Percentiles rank a stretch among this genome's conserved stretches.
Conservation (phyloP, 257 asterid species). For the Euphrasia confusa region DNA sequence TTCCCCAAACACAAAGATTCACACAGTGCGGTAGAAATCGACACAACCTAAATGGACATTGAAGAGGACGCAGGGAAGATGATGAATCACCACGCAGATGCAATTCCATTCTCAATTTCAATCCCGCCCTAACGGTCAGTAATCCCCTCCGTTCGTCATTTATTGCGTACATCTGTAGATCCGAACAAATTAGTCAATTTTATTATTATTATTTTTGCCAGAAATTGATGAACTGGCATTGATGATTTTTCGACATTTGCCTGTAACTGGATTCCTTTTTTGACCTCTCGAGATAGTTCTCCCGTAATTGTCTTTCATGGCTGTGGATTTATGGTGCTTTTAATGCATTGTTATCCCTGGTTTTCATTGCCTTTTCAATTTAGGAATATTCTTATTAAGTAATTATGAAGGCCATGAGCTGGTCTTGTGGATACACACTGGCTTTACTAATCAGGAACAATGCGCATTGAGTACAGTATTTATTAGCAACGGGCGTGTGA, state of each 20-base stretch:
- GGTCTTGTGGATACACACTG: not conserved
- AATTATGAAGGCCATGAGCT: not conserved
- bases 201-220: not conserved
- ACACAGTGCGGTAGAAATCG: not conserved
- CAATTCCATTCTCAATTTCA: not conserved
- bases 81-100: not conserved
- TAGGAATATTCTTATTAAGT: not conserved
- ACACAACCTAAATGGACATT: not conserved
- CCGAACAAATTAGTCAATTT: not conserved
- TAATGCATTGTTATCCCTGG: not conserved
- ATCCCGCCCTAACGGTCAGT: not conserved
- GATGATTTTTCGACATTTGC: not conserved
- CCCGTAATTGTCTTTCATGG: not conserved
- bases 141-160: not conserved
- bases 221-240: not conserved
- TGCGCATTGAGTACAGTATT: not conserved
- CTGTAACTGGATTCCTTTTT: not conserved
- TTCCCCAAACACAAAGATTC: not conserved
- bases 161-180: not conserved
- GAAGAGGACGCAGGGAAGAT: not conserved
- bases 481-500: not conserved
- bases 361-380: not conserved
- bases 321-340: slow-evolving; percentile 1
- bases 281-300: not conserved
- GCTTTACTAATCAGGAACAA: not conserved